Base-by-base conservation (phyloP, 2,329 filamentous ascomycete species). In the Neofusicoccum cordaticola region DNA sequence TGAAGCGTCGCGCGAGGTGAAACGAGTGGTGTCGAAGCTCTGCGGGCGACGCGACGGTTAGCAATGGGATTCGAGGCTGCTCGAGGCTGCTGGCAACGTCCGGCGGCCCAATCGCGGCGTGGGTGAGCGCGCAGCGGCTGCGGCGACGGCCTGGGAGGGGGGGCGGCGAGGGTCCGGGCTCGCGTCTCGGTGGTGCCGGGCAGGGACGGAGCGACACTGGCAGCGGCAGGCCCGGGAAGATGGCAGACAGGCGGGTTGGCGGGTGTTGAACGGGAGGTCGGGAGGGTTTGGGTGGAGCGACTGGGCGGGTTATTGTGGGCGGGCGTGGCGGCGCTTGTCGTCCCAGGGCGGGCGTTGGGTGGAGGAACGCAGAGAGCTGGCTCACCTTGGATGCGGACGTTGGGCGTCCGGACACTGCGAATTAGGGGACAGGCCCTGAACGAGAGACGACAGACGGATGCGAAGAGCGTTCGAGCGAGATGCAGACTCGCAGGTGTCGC, bases 351-450 rank as follows among this genome's bases (percentile, higher is more conserved):
- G 53, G 37, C 53, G 35, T 37, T 31, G n/a, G 51, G 51, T 51
- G 50, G 50, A 48, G 62, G 48, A 53, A 56, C 39, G 61, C 41
- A 63, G 41, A 41, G 37, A 19, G 34, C 17, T 9, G 19, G 51
- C 62, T 56, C 41, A 62, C 58, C 47, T 51, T 41, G 19, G 37
- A 42, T 41, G 39, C 52, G 35, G 52, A 19, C 51, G n/a, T 31
- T 12, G n/a, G 37, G n/a, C 35, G 27, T 31, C 27, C 34, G 42
- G 57, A 47, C 57, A 41, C 31, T 47, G 57, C 31, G 41, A 50
- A 62, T 48, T 41, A 62, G 47, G 37, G 52, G 44, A 62, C 45
- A 45, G 58, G 44, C 44, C 47, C 58, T 62, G 58, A 62, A 62
- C 58, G 58, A 62, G 45, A 62, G 58, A 62, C 44, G 44, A 51